Percentiles rank a stretch among this genome's conserved stretches.
Evolutionary conservation across 2,329 filamentous ascomycete genomes (phyloP).

Genomic region (Microsporum canis): DNA sequence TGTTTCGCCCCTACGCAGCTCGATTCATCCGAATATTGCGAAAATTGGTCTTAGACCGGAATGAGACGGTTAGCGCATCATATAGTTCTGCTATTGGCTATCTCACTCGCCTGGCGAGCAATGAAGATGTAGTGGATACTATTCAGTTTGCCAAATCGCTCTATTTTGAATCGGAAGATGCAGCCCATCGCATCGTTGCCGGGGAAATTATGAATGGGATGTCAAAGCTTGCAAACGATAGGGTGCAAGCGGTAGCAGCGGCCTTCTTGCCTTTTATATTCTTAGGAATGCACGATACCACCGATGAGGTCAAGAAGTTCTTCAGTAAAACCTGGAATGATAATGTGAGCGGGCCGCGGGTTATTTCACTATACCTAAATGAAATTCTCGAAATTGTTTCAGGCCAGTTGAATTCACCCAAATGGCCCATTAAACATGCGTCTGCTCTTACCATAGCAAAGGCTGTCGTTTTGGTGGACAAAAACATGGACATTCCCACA

Average conservation of each 20-base stretch:
- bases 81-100: constrained; percentile 85
- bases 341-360: constrained; percentile 73
- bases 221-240: constrained; percentile 77
- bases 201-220: constrained; percentile 75
- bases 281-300: constrained; percentile 71
- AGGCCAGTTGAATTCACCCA: constrained; percentile 60
- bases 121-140: constrained; percentile 46
- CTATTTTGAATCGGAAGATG: constrained; percentile 74
- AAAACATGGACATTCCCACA: background rate
- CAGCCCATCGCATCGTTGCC: constrained; percentile 59
- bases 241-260: constrained; percentile 65
- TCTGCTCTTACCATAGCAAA: constrained; percentile 71
- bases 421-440: constrained; percentile 85
- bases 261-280: constrained; percentile 78
- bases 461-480: constrained; percentile 37
- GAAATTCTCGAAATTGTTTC: constrained; percentile 66
- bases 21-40: constrained; percentile 66
- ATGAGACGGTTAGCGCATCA: constrained; percentile 82
- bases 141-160: constrained; percentile 50
- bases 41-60: constrained; percentile 76
- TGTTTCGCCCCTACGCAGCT: constrained; percentile 65
- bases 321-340: constrained; percentile 82
- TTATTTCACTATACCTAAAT: constrained; percentile 68
- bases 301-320: constrained; percentile 66
- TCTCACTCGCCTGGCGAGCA: constrained; percentile 55